These are phyloP conservation scores for Pythium coloratum DNA, from an alignment of 352 stramenopile genomes.

Conservation along the genomic window DNA sequence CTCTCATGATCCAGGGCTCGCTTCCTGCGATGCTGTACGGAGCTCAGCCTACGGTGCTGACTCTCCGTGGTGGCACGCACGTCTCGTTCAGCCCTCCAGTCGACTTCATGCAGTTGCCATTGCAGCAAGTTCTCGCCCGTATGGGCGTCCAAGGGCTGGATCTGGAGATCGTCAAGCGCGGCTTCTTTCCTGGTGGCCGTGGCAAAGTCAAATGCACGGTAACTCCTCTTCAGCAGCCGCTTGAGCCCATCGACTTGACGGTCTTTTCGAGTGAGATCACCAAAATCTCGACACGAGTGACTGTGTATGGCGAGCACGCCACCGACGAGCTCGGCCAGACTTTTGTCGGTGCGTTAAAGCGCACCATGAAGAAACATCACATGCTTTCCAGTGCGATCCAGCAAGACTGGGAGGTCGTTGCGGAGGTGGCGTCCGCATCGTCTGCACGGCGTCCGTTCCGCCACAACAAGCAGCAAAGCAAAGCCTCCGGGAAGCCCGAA, in stretches of 20 bases:
- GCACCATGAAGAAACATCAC: slow-evolving; percentile 27
- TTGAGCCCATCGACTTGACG: slow-evolving; percentile 45
- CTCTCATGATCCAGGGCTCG: slow-evolving; percentile 67
- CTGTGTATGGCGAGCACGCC: slow-evolving; percentile 39
- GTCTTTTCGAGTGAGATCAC: slow-evolving; percentile 31
- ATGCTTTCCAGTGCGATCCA: neutral
- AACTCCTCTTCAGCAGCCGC: slow-evolving; percentile 17
- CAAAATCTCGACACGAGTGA: slow-evolving; percentile 42
- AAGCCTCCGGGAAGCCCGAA: slow-evolving; percentile 21
- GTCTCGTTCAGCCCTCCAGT: slow-evolving; percentile 60
- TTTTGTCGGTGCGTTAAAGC: slow-evolving; percentile 36
- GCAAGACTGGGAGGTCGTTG: slow-evolving; percentile 35
- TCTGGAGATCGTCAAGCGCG: slow-evolving; percentile 40
- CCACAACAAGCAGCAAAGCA: slow-evolving; percentile 15
- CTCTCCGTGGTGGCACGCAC: slow-evolving; percentile 56
- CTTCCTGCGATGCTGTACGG: slow-evolving; percentile 52
- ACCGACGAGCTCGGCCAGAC: slow-evolving; percentile 40
- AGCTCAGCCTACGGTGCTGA: slow-evolving; percentile 27
- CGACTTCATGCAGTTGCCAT: slow-evolving; percentile 58
- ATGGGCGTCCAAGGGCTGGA: slow-evolving; percentile 40
- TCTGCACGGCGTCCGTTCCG: slow-evolving; percentile 15
- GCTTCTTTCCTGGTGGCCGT: slow-evolving; percentile 50
- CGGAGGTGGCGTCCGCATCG: slow-evolving; percentile 24
- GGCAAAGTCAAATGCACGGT: slow-evolving; percentile 43
- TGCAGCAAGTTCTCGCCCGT: slow-evolving; percentile 37